phyloP scores from a whole-genome alignment of 1,284 basidiomycete species.

The Puccinia hordei region DNA sequence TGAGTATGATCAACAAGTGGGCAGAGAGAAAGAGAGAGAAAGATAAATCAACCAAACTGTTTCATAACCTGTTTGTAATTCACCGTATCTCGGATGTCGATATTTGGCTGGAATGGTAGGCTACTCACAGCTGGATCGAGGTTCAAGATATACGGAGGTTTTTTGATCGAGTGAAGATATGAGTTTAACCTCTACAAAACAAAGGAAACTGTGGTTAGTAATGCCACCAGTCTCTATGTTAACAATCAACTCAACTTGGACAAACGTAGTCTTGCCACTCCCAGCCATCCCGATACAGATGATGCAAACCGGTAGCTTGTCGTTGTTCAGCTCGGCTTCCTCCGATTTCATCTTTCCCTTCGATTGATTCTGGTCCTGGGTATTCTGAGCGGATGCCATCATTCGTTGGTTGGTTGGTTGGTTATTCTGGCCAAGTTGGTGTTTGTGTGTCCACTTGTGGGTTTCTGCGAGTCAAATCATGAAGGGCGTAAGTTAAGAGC shows the following conservation, averaged over 20 bases:
- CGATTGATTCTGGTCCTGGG: not conserved
- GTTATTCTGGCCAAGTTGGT: no score
- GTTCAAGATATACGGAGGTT: constrained; percentile 92
- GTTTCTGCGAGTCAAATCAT: no score
- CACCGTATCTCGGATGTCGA: constrained; percentile 96
- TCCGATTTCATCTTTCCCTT: constrained; percentile 21
- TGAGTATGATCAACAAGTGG: not conserved
- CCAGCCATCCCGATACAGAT: constrained; percentile 77
- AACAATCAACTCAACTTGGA: constrained; percentile 61
- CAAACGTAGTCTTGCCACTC: constrained; percentile 94
- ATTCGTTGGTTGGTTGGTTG: no score
- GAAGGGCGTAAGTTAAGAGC: no score
- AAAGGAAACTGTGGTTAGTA: not conserved
- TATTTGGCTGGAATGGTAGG: constrained; percentile 90
- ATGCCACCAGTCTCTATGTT: not conserved
- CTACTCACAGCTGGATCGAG: constrained; percentile 92
- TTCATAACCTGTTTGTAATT: constrained; percentile 99
- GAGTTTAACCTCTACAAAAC: constrained; percentile 75
- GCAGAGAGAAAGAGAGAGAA: constrained; percentile 12
- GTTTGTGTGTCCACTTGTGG: no score
- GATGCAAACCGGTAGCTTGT: constrained; percentile 51
- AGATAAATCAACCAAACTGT: constrained; percentile 70
- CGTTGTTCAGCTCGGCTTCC: not conserved
- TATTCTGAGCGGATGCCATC: no score
- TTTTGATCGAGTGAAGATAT: constrained; percentile 68